Base-by-base conservation (phyloP, 441 rosid species). In the Hura crepitans region DNA sequence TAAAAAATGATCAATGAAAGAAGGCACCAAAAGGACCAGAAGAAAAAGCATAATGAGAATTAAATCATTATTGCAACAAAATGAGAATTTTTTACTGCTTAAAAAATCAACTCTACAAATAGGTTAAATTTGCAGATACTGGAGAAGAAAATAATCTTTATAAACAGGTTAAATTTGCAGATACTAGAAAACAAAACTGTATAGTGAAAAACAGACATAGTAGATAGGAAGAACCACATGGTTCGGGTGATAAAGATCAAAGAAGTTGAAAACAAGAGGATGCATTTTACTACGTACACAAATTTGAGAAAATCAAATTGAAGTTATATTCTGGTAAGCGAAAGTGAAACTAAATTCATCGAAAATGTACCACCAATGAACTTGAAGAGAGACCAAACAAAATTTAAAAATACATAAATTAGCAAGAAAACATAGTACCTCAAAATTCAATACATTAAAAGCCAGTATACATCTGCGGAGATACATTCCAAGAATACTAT, bases 391-490 rank as follows among this genome's bases (percentile, higher is more conserved):
- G 23, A 28, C 65, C 23, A 35, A 39, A 35, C 39, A 35, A 35
- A 35, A 35, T 4, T 35, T 4, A 35, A 35, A 35, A n/a, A 28
- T 51, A 65, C 20, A n/a, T 62, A 69, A 74, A 45, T 45, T 1
- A 45, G 20, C 37, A 28, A 8, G 23, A 45, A 35, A 8, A 37
- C 1, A 1, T 9, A 35, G 42, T 82, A 95, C 99, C 96, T 92
- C 99, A 62, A 92, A 95, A 3, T 89, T 83, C 62, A 95, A 76
- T 46, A 83, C 70, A 74, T 89, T 90, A 76, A 92, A 92, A 65
- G 99, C 86, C 74, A 92, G 88, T 58, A 92, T 68, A 79, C 97
- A 90, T 33, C 93, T 96, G 5, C 96, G 97, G 51, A 92, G 84
- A 83, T 89, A 95, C 85, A 90, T 78, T 70, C 97, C 98, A 71